phyloP scores from a whole-genome alignment of 106 monocot species.

The Allium cepa region DNA sequence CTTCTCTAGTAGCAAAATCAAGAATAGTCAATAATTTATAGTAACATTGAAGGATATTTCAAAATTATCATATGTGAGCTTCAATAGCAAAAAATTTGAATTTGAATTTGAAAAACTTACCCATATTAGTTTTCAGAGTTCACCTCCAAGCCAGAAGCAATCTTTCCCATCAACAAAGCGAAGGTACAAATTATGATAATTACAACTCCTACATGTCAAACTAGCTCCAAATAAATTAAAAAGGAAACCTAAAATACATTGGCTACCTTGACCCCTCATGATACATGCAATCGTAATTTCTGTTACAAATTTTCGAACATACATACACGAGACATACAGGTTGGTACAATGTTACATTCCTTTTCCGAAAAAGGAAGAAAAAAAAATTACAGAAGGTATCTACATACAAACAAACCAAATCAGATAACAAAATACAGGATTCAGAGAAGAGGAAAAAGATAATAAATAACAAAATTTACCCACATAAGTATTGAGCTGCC shows the following conservation, averaged over 20 bases:
- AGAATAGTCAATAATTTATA: too few relatives aligned
- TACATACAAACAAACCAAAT: background rate
- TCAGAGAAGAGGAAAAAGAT: background rate
- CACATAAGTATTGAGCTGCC: conserved; percentile 80
- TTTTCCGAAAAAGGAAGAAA: background rate
- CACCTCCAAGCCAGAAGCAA: background rate
- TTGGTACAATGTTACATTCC: too few relatives aligned
- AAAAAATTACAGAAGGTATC: background rate
- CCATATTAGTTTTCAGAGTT: background rate
- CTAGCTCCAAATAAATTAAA: background rate
- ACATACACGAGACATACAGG: too few relatives aligned
- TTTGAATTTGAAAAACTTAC: background rate
- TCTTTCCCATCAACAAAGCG: background rate
- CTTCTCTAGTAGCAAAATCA: too few relatives aligned
- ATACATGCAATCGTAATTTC: too few relatives aligned
- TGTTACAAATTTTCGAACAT: too few relatives aligned
- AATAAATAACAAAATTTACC: background rate
- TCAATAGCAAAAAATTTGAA: too few relatives aligned
- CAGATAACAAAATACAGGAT: conserved; percentile 4
- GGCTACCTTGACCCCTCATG: background rate
- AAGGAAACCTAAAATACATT: background rate
- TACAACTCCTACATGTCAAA: background rate
- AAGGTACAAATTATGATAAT: background rate
- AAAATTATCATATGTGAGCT: too few relatives aligned
- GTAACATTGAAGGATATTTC: too few relatives aligned